Evolutionary conservation across 2,329 filamentous ascomycete genomes (phyloP).

Genomic region (Bisporella sp.): DNA sequence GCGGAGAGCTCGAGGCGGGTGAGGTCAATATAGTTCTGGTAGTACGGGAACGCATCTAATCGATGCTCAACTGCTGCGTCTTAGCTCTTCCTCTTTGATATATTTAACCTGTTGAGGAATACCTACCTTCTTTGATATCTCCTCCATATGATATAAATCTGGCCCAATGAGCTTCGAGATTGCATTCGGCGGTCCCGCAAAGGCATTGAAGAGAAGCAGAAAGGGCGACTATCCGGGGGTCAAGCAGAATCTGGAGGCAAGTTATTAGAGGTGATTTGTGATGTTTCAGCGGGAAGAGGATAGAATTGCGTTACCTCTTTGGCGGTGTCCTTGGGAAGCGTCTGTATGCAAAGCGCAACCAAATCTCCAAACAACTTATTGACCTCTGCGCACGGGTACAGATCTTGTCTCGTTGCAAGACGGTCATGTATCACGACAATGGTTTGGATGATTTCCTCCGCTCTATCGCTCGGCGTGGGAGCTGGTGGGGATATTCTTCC

Average conservation of each 20-base stretch:
- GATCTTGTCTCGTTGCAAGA: constrained; percentile 6
- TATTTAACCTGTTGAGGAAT: background rate
- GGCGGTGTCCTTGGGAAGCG: constrained; percentile 18
- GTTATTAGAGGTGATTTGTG: background rate
- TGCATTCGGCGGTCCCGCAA: constrained; percentile 37
- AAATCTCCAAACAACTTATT: constrained; percentile 31
- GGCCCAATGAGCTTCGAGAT: constrained; percentile 39
- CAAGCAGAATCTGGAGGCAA: constrained; percentile 27
- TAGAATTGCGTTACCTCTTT: constrained; percentile 13
- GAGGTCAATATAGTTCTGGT: constrained; percentile 41
- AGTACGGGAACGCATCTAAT: constrained; percentile 40
- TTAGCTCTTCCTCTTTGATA: background rate
- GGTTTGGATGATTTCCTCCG: constrained; percentile 1
- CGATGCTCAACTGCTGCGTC: background rate
- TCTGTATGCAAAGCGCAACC: constrained; percentile 29
- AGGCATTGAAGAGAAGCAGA: constrained; percentile 32
- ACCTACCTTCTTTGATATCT: constrained; percentile 13
- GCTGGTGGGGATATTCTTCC: too few relatives aligned
- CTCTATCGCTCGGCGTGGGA: too few relatives aligned
- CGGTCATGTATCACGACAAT: constrained; percentile 3
- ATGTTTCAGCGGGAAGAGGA: background rate
- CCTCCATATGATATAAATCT: constrained; percentile 23
- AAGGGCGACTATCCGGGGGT: constrained; percentile 26
- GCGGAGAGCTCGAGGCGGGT: constrained; percentile 38
- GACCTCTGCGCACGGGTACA: constrained; percentile 27